Base-by-base conservation (phyloP, 2,329 filamentous ascomycete genomes). In the Microthyrium microscopicum region DNA sequence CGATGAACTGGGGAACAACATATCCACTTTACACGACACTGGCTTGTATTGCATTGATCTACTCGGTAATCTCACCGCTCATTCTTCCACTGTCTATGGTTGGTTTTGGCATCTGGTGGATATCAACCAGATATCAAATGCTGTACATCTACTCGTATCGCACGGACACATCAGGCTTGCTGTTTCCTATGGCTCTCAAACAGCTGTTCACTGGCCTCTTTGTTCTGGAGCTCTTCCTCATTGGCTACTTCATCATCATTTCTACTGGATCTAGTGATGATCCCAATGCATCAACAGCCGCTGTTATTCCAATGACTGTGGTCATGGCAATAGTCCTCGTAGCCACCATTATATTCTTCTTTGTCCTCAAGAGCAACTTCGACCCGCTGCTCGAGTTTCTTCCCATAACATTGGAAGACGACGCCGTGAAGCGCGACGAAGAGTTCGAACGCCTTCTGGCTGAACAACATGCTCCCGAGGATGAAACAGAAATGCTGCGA, bases 1-100 rank as follows among this genome's bases (percentile, higher is more conserved):
- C 71, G 31, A 74, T 95, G 41, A 72, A 74, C 35, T 98, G 91
- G 89, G 89, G 89, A 6, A 76, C 75, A 0, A 87, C 91, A 60
- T 98, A 95, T 53, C 89, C 89, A 0, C 76, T 93, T 0, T 98
- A 95, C 54, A 94, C 89, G 35, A 94, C 93, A 49, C 81, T 98
- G 45, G 89, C 85, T 27, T 91, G 82, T 42, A 95, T 98, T 44
- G 84, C 67, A 9, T 6, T 16, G 12, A 76, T 95, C 25, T 98
- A 95, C 55, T 81, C 74, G 25, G 69, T 95, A 36, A 76, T 95
- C 26, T 75, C 89, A 1, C 89, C 89, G 0, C 61, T 98, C 9
- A 94, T 98, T 49, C 71, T 89, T 31, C 60, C 95, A 16, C 95
- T 98, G 60, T 87, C 89, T 44, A 73, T 93, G 46, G 73, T 95